Base-by-base conservation (phyloP, 257 asterid genomes). In the Henckelia pumila region DNA sequence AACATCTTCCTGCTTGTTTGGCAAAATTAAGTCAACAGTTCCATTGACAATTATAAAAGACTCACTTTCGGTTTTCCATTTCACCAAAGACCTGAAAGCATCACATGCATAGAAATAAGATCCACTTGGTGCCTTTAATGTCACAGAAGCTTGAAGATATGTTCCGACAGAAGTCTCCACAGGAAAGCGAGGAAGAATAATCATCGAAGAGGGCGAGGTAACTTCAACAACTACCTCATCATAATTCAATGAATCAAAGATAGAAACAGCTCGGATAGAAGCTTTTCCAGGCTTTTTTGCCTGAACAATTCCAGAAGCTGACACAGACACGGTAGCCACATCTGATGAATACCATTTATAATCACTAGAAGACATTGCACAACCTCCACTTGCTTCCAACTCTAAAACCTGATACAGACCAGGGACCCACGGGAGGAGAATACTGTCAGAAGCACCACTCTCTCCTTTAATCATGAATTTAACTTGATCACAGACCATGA, bases 401-500 rank as follows among this genome's bases (percentile, higher is more conserved):
- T 92, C 96, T 71, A 87, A 69, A 78, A 87, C 97, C 79, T 92
- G 98, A 83, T 78, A 78, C 58, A 89, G 83, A 60, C 92, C 96
- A 61, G 93, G 83, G 58, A 81, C 86, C 96, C 95, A 89, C 7
- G 98, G 98, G 66, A 92, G 96, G 79, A 79, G 79, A 73, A 87
- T 74, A 71, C 77, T 72, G 69, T 23, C 50, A 33, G 84, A 71
- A 61, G 66, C 75, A 67, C 64, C 72, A 50, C 72, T 66, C 56
- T 73, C 80, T 61, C 74, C 77, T 26, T 76, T 79, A 75, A 37
- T 73, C 59, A 56, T 66, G 79, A 92, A 87, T 74, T 79, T 78
- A 76, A 92, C 96, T 81, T 78, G 88, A 71, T 87, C 89, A 59
- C 98, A 92, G 5, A 89, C 97, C 96, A 89, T 92, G 64, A 92